phyloP scores from a whole-genome alignment of 2,329 filamentous ascomycete genomes.

The Phaeosphaeriaceae sp. region DNA sequence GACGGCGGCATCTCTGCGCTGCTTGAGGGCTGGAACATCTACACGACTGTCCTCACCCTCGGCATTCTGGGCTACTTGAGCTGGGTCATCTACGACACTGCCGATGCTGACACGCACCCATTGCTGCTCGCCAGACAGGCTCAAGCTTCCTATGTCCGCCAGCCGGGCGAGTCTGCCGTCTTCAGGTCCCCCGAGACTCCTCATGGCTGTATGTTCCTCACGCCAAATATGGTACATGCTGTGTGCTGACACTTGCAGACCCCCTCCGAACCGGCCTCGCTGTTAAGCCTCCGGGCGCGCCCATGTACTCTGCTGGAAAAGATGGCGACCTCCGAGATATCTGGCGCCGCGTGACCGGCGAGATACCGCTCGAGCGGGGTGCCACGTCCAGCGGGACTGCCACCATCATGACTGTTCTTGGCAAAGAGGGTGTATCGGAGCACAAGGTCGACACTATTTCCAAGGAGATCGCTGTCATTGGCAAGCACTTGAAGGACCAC shows the following conservation, averaged over 20 bases:
- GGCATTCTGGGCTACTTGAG: conserved; percentile 71
- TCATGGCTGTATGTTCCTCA: conserved; percentile 65
- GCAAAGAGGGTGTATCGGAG: conserved; percentile 75
- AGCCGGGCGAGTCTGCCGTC: conserved; percentile 82
- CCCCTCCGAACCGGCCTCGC: conserved; percentile 58
- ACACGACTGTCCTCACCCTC: conserved; percentile 75
- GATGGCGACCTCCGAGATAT: conserved; percentile 92
- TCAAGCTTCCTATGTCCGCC: conserved; percentile 76
- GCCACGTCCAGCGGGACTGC: conserved; percentile 69
- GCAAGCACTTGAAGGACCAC: conserved; percentile 74
- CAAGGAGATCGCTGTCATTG: conserved; percentile 86
- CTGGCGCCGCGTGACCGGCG: conserved; percentile 77
- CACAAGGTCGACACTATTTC: conserved; percentile 75
- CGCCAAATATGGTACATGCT: background rate
- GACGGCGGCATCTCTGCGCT: conserved; percentile 74
- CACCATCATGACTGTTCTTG: conserved; percentile 79
- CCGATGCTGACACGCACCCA: conserved; percentile 90
- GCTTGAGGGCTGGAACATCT: conserved; percentile 81
- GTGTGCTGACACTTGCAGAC: conserved; percentile 36
- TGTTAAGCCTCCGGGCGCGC: conserved; percentile 79
- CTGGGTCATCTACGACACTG: conserved; percentile 72
- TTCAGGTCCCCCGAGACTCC: conserved; percentile 86
- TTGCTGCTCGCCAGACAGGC: conserved; percentile 88
- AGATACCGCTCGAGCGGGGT: conserved; percentile 69
- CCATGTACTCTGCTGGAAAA: conserved; percentile 82